Conservation (phyloP, 768 basidiomycete species). For the Xerocomus potaroensis region DNA sequence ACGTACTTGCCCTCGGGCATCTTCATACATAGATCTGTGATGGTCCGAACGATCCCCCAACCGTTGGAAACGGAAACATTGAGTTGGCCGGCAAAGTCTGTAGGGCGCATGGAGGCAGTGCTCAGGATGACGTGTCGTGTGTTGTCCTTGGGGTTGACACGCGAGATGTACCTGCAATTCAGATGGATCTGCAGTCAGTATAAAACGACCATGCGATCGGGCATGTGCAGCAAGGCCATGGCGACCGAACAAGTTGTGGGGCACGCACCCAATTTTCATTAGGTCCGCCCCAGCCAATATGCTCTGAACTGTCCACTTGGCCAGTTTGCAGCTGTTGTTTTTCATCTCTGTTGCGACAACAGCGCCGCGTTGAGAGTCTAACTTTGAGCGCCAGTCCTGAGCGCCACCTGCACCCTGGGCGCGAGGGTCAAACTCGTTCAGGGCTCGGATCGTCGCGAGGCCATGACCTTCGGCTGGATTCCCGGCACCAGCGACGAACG, state of each 20-base stretch:
- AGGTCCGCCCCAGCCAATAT: constrained; percentile 91
- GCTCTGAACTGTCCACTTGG: constrained; percentile 96
- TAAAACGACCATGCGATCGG: not conserved
- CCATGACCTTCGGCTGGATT: constrained; percentile 66
- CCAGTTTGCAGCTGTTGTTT: constrained; percentile 97
- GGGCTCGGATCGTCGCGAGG: constrained; percentile 85
- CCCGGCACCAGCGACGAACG: constrained; percentile 63
- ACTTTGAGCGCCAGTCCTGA: constrained; percentile 97
- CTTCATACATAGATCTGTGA: constrained; percentile 92
- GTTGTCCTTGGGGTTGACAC: constrained; percentile 90
- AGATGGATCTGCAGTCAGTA: constrained; percentile 7
- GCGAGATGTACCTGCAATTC: constrained; percentile 79
- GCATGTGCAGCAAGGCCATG: not conserved
- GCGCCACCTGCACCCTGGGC: constrained; percentile 89
- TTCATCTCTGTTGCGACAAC: constrained; percentile 99
- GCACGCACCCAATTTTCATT: constrained; percentile 92
- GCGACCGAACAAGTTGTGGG: not conserved
- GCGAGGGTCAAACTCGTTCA: constrained; percentile 96
- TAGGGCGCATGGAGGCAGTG: constrained; percentile 90
- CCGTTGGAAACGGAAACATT: constrained; percentile 94
- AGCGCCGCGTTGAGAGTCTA: constrained; percentile 94
- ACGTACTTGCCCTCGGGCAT: constrained; percentile 99
- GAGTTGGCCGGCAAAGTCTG: constrained; percentile 91
- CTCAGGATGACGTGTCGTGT: constrained; percentile 94
- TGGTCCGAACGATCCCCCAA: constrained; percentile 96